Base-by-base conservation (phyloP, 768 basidiomycete genomes). In the Suillus placidus region DNA sequence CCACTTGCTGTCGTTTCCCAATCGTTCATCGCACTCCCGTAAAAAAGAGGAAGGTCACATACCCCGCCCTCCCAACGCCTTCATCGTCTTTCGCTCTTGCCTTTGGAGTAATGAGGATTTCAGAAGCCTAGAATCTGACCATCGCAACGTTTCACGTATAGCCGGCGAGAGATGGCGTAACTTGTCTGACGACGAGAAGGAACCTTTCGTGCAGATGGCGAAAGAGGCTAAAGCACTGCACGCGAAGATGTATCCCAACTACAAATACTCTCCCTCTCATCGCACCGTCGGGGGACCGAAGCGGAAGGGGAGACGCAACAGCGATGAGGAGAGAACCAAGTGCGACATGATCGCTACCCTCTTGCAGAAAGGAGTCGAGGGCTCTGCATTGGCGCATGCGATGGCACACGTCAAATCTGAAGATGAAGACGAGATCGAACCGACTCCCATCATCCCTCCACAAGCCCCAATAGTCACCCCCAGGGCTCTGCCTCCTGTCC, bases 11-110 rank as follows among this genome's bases (percentile, higher is more conserved):
- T 68, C 72, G 3, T 72, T 73, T 60, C 35, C 68, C 2, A 73
- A 73, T 26, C 77, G 78, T 37, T 74, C 79, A n/a, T 79, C 83
- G 9, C 83, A 83, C 63, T 75, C 74, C 0, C 79, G 80, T 64
- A 80, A 77, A 68, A 77, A 76, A 71, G 77, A 74, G 71, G 77
- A 72, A 12, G 81, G 80, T 42, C 88, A 88, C 72, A 85, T 94
- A 43, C 88, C 87, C 38, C 88, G 93, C 16, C 94, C 94, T 2
- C 84, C 90, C 63, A 96, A 95, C 72, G 89, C 93, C 12, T 96
- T 94, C 82, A 93, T 94, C 77, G 80, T 94, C 66, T 94, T 86
- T 74, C 88, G 93, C 47, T 92, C 88, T 23, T 84, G 84, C 71
- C 83, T 90, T 52, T 84, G 91, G 78, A 77, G 80, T 61, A 83